Conservation (phyloP, 345 rosid genomes). For the Alliaria petiolata region DNA sequence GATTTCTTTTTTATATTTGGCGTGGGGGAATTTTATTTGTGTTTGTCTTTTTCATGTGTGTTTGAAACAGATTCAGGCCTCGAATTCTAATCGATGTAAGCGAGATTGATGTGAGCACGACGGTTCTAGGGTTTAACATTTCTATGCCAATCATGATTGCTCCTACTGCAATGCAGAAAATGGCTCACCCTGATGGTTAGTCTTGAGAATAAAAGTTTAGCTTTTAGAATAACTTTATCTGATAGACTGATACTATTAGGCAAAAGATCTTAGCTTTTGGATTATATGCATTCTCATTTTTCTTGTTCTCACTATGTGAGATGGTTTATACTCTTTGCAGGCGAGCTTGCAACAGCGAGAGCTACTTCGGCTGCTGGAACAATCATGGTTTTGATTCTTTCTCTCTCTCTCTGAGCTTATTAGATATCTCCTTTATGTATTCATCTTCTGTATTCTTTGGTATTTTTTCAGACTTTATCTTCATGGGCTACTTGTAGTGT, state of each 20-base stretch:
- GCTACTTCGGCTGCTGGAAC: conserved; percentile 88
- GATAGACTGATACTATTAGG: no score
- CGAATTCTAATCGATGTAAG: conserved; percentile 86
- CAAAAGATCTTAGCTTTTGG: no score
- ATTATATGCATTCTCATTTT: no score
- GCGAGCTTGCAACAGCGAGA: conserved; percentile 90
- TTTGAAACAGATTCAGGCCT: conserved; percentile 69
- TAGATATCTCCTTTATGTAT: neutral
- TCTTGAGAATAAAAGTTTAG: neutral
- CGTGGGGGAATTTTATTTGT: neutral
- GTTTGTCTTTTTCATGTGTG: neutral
- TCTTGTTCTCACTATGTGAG: neutral
- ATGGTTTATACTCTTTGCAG: conserved; percentile 37
- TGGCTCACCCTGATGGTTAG: conserved; percentile 88
- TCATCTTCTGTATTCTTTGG: neutral
- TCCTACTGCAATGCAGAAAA: conserved; percentile 96
- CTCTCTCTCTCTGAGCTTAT: neutral
- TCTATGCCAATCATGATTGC: conserved; percentile 98
- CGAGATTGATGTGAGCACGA: conserved; percentile 72
- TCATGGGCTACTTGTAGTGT: no score
- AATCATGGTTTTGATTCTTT: conserved; percentile 89
- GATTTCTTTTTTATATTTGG: neutral
- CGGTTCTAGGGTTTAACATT: conserved; percentile 76
- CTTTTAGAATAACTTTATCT: neutral
- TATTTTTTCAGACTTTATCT: conserved; percentile 58